Evolutionary conservation across 1,139 yeast species (phyloP).

Genomic region (Kluyveromyces sp.): DNA sequence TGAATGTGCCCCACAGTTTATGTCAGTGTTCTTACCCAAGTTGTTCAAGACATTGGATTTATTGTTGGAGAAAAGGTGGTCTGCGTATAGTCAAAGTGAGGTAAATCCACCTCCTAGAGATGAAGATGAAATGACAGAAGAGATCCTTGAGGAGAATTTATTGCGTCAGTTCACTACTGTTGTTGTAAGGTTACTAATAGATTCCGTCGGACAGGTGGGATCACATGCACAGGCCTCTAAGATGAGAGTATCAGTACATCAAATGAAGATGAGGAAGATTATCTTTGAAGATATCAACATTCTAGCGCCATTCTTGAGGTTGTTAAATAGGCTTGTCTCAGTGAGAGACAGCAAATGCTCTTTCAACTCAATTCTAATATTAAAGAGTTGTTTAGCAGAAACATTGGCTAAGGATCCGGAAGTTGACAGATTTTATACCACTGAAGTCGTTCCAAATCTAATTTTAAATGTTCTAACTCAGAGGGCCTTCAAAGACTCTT

Average conservation of each 20-base stretch:
- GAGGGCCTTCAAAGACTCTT: conserved; percentile 77
- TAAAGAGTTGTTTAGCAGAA: conserved; percentile 58
- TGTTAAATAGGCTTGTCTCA: conserved; percentile 68
- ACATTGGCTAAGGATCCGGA: conserved; percentile 62
- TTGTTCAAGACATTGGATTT: conserved; percentile 66
- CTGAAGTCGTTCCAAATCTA: conserved; percentile 40
- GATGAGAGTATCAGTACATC: conserved; percentile 41
- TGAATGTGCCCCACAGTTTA: conserved; percentile 55
- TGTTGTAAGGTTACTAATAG: conserved; percentile 82
- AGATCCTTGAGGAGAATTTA: conserved; percentile 96
- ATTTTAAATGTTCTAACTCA: conserved; percentile 59
- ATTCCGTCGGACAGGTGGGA: conserved; percentile 66
- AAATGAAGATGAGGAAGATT: conserved; percentile 54
- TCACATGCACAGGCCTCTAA: conserved; percentile 25
- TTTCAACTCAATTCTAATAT: conserved; percentile 75
- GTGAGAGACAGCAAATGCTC: conserved; percentile 90
- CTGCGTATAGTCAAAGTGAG: conserved; percentile 59
- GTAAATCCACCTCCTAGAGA: conserved; percentile 34
- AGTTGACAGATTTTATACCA: conserved; percentile 69
- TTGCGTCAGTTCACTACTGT: conserved; percentile 89
- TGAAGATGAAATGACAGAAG: conserved; percentile 86
- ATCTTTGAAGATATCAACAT: conserved; percentile 59
- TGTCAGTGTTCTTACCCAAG: conserved; percentile 71
- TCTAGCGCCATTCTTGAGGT: conserved; percentile 69
- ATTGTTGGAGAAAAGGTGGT: conserved; percentile 67